These are phyloP conservation scores for Passiflora organensis DNA, from an alignment of 345 rosid species.

Conservation along the genomic window DNA sequence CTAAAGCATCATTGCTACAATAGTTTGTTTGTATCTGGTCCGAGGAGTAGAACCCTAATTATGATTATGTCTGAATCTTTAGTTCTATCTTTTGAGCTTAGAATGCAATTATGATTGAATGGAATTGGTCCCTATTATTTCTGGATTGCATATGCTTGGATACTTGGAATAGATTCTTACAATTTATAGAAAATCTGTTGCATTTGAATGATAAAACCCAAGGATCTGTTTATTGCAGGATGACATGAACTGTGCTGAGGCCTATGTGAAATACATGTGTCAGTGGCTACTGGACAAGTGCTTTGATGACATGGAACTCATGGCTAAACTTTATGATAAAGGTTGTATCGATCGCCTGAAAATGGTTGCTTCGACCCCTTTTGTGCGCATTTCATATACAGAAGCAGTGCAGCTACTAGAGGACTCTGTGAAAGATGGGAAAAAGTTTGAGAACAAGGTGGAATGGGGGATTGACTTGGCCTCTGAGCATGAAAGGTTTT, in stretches of 20 bases:
- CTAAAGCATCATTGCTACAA: too few relatives aligned
- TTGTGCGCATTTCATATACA: conserved; percentile 71
- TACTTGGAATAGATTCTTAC: too few relatives aligned
- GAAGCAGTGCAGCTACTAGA: conserved; percentile 66
- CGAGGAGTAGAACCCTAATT: too few relatives aligned
- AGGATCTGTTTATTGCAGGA: conserved; percentile 52
- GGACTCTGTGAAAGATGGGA: conserved; percentile 65
- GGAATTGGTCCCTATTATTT: too few relatives aligned
- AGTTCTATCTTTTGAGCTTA: too few relatives aligned
- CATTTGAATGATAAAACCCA: too few relatives aligned
- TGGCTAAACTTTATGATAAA: conserved; percentile 71
- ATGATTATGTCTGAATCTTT: too few relatives aligned
- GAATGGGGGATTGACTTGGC: conserved; percentile 96
- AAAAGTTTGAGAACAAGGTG: conserved; percentile 68
- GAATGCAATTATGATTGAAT: too few relatives aligned
- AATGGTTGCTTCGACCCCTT: conserved; percentile 78
- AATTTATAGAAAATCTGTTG: too few relatives aligned
- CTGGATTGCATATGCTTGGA: too few relatives aligned
- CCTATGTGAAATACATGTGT: conserved; percentile 77
- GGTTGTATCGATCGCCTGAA: conserved; percentile 68
- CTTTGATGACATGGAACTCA: conserved; percentile 78
- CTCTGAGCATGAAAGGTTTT: conserved; percentile 93
- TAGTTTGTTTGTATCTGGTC: too few relatives aligned
- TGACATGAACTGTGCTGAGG: conserved; percentile 98
- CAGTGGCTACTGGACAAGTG: conserved; percentile 84